Percentiles rank a stretch among this genome's conserved stretches.
phyloP scores from a whole-genome alignment of 176 grass and related monocot species.

The Melocanna baccifera region DNA sequence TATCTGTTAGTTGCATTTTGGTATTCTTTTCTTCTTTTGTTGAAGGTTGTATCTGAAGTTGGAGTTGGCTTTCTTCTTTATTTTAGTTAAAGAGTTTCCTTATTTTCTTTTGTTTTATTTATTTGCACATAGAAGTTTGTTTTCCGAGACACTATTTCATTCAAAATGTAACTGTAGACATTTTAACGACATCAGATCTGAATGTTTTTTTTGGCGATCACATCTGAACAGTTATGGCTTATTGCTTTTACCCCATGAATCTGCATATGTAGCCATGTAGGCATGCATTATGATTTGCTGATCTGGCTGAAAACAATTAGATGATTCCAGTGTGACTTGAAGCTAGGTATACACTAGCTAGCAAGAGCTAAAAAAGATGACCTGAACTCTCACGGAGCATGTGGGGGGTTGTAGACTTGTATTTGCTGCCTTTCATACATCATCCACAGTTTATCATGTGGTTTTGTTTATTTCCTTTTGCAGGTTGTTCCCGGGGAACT shows the following conservation, averaged over 20 bases:
- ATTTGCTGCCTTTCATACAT: neutral
- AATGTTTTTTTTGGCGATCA: neutral
- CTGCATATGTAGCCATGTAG: neutral
- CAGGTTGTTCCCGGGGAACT: constrained; percentile 90
- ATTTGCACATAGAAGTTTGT: neutral
- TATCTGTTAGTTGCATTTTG: constrained; percentile 18
- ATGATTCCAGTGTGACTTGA: constrained; percentile 7
- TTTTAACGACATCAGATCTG: neutral
- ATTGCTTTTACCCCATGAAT: neutral
- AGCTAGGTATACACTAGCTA: neutral
- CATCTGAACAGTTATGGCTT: neutral
- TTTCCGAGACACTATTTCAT: neutral
- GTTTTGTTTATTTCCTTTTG: constrained; percentile 29
- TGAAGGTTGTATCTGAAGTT: constrained; percentile 6
- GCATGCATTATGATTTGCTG: neutral
- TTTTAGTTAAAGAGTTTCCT: neutral
- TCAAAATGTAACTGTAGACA: neutral
- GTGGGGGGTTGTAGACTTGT: neutral
- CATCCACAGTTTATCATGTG: neutral
- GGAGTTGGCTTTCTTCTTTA: neutral
- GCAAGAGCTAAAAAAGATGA: constrained; percentile 16
- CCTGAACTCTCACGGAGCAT: neutral
- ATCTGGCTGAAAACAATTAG: neutral
- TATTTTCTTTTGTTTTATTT: constrained; percentile 5
- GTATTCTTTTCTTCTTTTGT: neutral